Evolutionary conservation across 2,329 filamentous ascomycete species (phyloP), one percentile per base, ranked within the genome.

Genomic region (Colletotrichum limetticola): DNA sequence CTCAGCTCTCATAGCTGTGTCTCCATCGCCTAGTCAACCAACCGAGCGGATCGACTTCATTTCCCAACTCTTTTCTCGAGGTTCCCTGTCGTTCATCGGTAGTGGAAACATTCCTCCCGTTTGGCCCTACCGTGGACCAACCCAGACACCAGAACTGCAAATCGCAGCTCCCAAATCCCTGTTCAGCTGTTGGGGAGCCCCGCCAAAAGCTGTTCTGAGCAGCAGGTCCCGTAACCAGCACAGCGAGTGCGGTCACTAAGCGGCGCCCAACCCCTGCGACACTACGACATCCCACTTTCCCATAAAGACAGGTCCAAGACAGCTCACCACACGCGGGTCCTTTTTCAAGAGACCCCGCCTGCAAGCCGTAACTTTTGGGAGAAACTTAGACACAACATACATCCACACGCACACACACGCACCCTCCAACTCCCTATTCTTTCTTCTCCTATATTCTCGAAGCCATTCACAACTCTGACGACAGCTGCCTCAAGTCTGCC

Each of bases 231-330:
- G 30, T 59, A 63, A 32, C 26, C 14, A 37, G 22, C 24, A 7
- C n/a, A 26, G 16, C 59, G 9, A 35, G 46, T 32, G 26, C 58
- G 16, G 24, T 28, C 66, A 55, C 30, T 37, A 8, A 35, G 49
- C 19, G 42, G 42, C 42, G 42, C 42, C 19, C 19, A 49, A 19
- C 62, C 26, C n/a, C 19, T 16, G 28, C 49, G 46, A 28, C 53
- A 56, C 56, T 61, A 46, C 65, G 65, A 67, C 56, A 67, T 67
- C 65, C 65, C 65, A 67, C 65, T 67, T 60, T 67, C 56, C 22
- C 55, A 53, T 67, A 67, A 60, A 67, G 55, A 53, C 37, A 58
- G 24, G 32, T 52, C 64, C 19, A 19, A 26, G 55, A 42, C 42
- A 61, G n/a, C 42, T 28, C 28, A 60, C 14, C 65, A 49, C 37